Evolutionary conservation across 2,329 filamentous ascomycete genomes (phyloP).

Genomic region (Xylogone sp.): DNA sequence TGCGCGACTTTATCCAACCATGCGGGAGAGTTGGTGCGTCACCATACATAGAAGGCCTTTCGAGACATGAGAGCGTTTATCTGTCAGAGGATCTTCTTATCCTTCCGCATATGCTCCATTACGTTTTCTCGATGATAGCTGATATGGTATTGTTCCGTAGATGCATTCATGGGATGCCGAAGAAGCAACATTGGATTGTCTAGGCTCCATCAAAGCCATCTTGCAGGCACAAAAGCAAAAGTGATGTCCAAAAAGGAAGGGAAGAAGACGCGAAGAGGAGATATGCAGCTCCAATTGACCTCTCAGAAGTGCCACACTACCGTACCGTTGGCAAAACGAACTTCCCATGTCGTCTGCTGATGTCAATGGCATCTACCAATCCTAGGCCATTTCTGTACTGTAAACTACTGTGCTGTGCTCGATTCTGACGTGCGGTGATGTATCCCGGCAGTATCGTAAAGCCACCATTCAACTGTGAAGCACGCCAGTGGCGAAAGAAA

Average conservation of each 20-base stretch:
- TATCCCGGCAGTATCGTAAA: not conserved
- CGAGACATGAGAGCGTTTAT: not conserved
- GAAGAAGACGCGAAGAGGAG: not conserved
- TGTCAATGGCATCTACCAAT: not conserved
- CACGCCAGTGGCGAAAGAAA: not conserved
- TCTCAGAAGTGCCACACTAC: not conserved
- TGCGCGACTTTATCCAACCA: not conserved
- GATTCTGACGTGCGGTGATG: not conserved
- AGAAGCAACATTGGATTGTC: not conserved
- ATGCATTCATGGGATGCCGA: not conserved
- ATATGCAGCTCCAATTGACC: not conserved
- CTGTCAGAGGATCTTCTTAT: not conserved
- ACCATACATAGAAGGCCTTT: too few relatives aligned
- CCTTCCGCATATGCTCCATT: not conserved
- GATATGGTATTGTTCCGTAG: too few relatives aligned
- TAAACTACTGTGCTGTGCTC: not conserved
- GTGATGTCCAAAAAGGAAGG: not conserved
- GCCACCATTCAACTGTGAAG: not conserved
- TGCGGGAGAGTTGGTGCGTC: not conserved
- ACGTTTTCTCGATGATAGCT: not conserved
- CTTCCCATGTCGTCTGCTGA: not conserved
- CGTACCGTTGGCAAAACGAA: not conserved
- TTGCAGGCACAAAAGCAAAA: not conserved
- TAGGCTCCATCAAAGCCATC: not conserved
- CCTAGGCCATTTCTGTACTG: not conserved